These are phyloP conservation scores for Larix kaempferi DNA, from an alignment of 75 land plant genomes.

Conservation along the genomic window DNA sequence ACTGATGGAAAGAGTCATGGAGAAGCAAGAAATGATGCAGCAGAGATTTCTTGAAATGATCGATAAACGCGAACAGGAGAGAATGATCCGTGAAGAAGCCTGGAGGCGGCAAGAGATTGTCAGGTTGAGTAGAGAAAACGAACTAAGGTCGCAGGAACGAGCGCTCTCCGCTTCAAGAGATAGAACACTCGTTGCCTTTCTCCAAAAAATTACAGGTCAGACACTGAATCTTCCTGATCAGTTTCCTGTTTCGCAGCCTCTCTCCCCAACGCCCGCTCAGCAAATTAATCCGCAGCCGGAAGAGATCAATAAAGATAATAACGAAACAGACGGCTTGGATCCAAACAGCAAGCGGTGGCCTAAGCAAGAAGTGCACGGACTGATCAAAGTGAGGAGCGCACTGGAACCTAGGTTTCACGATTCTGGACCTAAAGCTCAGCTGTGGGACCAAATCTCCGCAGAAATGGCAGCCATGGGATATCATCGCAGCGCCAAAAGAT, in stretches of 20 bases:
- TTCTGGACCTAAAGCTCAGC: slow-evolving; percentile 47
- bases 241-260: background rate
- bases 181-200: slow-evolving; percentile 41
- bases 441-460: slow-evolving; percentile 75
- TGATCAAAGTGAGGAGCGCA: slow-evolving; percentile 54
- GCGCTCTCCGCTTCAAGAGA: slow-evolving; percentile 42
- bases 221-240: slow-evolving; percentile 36
- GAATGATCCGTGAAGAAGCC: slow-evolving; percentile 44
- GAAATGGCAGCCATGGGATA: slow-evolving; percentile 57
- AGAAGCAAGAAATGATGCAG: slow-evolving; percentile 56
- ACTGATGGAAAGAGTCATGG: slow-evolving; percentile 49
- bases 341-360: slow-evolving; percentile 57
- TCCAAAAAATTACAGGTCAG: slow-evolving; percentile 65
- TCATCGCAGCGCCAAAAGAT: slow-evolving; percentile 54
- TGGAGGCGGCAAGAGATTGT: slow-evolving; percentile 51
- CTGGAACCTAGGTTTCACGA: slow-evolving; percentile 48
- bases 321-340: background rate
- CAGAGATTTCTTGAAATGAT: slow-evolving; percentile 48
- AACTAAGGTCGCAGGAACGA: slow-evolving; percentile 33
- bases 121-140: slow-evolving; percentile 33
- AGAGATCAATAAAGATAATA: background rate
- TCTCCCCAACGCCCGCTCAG: background rate
- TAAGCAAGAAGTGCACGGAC: slow-evolving; percentile 58
- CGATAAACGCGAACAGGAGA: slow-evolving; percentile 52
- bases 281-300: slow-evolving; percentile 1